A percentile compares a stretch with the other conserved stretches of the same genome.
Evolutionary conservation across 176 grass and related monocot genomes (phyloP).

Genomic region (Rhynchospora breviuscula): DNA sequence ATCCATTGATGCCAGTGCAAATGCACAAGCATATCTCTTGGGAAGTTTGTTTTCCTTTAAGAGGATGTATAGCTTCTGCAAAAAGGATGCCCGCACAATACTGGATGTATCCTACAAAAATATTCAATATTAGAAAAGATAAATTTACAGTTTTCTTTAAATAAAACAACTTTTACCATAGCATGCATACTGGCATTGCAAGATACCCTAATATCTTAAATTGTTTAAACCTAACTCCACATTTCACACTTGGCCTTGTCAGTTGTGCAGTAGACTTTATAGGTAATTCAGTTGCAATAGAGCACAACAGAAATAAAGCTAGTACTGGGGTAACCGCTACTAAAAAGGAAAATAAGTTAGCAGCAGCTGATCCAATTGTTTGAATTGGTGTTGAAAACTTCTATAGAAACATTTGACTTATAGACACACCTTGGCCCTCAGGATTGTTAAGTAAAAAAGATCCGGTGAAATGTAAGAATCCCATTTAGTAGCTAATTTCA

Average conservation of each 20-base stretch:
- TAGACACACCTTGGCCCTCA: constrained; percentile 52
- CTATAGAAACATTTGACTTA: constrained; percentile 17
- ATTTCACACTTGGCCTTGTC: not conserved
- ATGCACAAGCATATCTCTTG: constrained; percentile 82
- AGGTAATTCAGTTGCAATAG: not conserved
- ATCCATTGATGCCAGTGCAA: constrained; percentile 76
- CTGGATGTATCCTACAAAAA: constrained; percentile 69
- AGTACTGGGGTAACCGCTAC: no score
- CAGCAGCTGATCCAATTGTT: constrained; percentile 6
- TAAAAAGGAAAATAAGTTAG: constrained; percentile 16
- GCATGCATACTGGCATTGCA: constrained; percentile 9
- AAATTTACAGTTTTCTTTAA: constrained; percentile 7
- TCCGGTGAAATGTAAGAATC: constrained; percentile 77
- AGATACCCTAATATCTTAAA: constrained; percentile 11
- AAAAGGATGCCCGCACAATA: constrained; percentile 63
- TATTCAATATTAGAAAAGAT: constrained; percentile 14
- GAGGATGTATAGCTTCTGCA: constrained; percentile 61
- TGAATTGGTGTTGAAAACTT: constrained; percentile 14
- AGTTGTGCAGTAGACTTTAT: not conserved
- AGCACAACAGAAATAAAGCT: not conserved
- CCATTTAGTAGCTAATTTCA: constrained; percentile 75
- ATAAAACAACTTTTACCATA: constrained; percentile 12
- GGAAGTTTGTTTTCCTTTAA: constrained; percentile 60
- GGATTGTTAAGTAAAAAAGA: constrained; percentile 54
- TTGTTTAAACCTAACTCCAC: not conserved